Evolutionary conservation across 805 yeast genomes (phyloP).

Genomic region (Candida nemodendra): DNA sequence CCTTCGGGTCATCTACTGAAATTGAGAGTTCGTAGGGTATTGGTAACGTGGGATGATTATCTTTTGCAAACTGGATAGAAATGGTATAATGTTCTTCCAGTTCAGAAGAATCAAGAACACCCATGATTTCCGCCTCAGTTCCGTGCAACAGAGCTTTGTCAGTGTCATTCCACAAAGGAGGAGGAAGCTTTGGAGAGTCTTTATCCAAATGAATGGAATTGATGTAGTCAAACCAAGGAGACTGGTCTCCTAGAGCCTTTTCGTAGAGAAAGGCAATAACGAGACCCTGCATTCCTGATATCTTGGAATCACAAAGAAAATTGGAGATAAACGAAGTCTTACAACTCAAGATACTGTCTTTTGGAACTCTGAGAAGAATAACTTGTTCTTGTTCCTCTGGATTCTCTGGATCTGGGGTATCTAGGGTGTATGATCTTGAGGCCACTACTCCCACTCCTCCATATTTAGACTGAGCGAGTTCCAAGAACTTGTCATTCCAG

Average conservation of each 20-base stretch:
- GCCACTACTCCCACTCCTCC: slow-evolving; percentile 82
- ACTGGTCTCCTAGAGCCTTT: slow-evolving; percentile 46
- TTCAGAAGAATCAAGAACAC: slow-evolving; percentile 52
- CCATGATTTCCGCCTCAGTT: slow-evolving; percentile 61
- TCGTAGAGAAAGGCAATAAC: slow-evolving; percentile 75
- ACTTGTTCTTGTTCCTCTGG: slow-evolving; percentile 27
- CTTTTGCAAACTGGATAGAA: slow-evolving; percentile 42
- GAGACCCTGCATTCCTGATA: slow-evolving; percentile 66
- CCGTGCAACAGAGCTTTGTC: slow-evolving; percentile 51
- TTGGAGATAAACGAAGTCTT: slow-evolving; percentile 65
- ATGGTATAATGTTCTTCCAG: slow-evolving; percentile 39
- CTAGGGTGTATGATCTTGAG: slow-evolving; percentile 37
- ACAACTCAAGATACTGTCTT: slow-evolving; percentile 54
- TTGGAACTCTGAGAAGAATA: slow-evolving; percentile 59
- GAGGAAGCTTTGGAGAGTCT: slow-evolving; percentile 45
- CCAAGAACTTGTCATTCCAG: slow-evolving; percentile 49
- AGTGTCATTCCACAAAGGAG: slow-evolving; percentile 60
- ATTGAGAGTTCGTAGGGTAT: slow-evolving; percentile 38
- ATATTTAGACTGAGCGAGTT: slow-evolving; percentile 42
- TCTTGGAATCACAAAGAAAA: slow-evolving; percentile 54
- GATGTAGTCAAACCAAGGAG: slow-evolving; percentile 82
- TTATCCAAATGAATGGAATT: slow-evolving; percentile 44
- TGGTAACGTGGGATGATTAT: slow-evolving; percentile 27
- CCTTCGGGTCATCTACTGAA: slow-evolving; percentile 13
- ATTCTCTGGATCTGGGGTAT: no score